Evolutionary conservation across 2,329 filamentous ascomycete genomes (phyloP), one percentile per base, ranked within the genome.

Genomic region (Neoarthrinium moseri): DNA sequence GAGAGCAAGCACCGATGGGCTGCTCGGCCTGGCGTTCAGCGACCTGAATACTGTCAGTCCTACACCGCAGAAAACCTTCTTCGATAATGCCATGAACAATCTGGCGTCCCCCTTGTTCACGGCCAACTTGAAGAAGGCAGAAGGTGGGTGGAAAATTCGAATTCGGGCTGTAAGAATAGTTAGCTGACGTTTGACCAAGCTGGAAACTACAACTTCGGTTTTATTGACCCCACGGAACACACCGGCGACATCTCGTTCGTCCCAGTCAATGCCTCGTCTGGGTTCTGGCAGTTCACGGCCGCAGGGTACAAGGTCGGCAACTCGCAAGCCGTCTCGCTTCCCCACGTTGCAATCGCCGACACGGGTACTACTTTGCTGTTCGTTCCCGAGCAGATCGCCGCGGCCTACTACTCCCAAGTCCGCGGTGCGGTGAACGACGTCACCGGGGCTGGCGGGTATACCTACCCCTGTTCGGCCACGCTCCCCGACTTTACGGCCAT

Each of bases 281-380:
- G 83, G 12, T 85, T 79, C 71, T 87, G 84, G 83, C 67, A 74
- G 42, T 84, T 86, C 70, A 77, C 71, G 20, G 70, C 77, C 13
- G 67, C 71, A 23, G 78, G 75, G 38, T 84, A 80, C 66, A 64
- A 65, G 32, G 59, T 84, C 48, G 81, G 81, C 43, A 42, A 46
- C 42, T 48, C 53, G 4, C 15, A 23, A 2, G 43, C 38, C 6
- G 44, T 53, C 10, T 49, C 53, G 3, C 33, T 47, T 6, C 49
- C 56, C 1, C 61, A 64, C 47, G 21, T 60, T n/a, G 60, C 56
- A 2, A 62, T 64, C 22, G 78, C 79, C 56, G 83, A 87, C 67
- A 86, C 83, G n/a, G 83, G 83, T 41, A 86, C 83, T 51, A 83
- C 81, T 10, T 77, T 87, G 22, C 61, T 85, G 49, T 72, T 83